phyloP scores from a whole-genome alignment of 23 red algal genomes.

The Rhodosorus marinus region DNA sequence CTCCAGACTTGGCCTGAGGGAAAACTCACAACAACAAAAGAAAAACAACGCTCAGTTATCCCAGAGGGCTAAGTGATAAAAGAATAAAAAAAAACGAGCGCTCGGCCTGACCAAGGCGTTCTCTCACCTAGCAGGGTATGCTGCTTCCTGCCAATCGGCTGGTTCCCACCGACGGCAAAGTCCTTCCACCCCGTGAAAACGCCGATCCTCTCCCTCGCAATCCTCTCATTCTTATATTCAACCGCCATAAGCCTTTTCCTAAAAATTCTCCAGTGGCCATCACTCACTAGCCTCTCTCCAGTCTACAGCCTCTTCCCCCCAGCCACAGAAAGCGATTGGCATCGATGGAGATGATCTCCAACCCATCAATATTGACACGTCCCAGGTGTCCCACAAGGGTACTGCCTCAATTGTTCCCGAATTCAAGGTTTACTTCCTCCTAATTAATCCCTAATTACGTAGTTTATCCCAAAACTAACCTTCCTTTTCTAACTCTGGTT shows the following conservation, averaged over 20 bases:
- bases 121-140: constrained; percentile 24
- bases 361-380: too few species aligned
- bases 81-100: constrained; percentile 11
- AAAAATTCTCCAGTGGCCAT: not conserved
- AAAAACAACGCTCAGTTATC: not conserved
- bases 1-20: too few species aligned
- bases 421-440: too few species aligned
- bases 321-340: too few species aligned
- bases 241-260: constrained; percentile 10
- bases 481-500: too few species aligned
- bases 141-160: constrained; percentile 20
- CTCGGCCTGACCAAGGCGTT: constrained; percentile 12
- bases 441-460: too few species aligned
- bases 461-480: too few species aligned
- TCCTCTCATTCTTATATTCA: constrained; percentile 36
- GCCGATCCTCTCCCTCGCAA: constrained; percentile 19
- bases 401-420: too few species aligned
- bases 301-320: too few species aligned
- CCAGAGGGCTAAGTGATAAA: not conserved
- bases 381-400: too few species aligned
- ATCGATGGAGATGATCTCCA: too few species aligned
- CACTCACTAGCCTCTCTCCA: not conserved
- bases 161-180: constrained; percentile 38
- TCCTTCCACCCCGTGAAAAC: constrained; percentile 37
- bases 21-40: constrained; percentile 6